phyloP scores from a whole-genome alignment of 129 eudicot genomes.

The Dittrichia graveolens region DNA sequence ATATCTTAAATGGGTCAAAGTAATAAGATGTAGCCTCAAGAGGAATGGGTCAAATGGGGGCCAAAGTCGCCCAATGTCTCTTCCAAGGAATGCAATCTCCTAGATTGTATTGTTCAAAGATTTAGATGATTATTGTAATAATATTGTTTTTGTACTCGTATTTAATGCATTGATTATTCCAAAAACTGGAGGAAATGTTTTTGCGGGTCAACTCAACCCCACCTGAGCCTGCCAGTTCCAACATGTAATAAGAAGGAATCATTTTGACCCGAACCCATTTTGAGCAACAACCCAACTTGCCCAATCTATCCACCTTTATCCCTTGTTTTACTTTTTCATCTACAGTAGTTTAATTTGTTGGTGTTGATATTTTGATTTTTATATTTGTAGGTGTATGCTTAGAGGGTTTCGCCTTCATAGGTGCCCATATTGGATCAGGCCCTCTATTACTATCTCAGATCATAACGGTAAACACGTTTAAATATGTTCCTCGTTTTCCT shows the following conservation, averaged over 20 bases:
- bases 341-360: slow-evolving; percentile 12
- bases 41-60: neutral
- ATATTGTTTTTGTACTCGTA: neutral
- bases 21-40: neutral
- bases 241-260: neutral
- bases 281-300: neutral
- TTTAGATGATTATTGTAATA: slow-evolving; percentile 2
- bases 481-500: neutral
- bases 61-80: neutral
- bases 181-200: neutral
- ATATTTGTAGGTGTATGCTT: slow-evolving; percentile 78
- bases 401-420: slow-evolving; percentile 93
- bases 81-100: neutral
- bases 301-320: neutral
- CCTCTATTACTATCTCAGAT: slow-evolving; percentile 83
- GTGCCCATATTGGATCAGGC: slow-evolving; percentile 95
- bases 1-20: neutral
- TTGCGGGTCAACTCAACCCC: neutral
- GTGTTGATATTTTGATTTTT: slow-evolving; percentile 19
- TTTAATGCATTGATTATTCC: neutral
- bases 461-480: slow-evolving; percentile 59
- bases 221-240: neutral
- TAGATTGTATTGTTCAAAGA: neutral
- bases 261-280: neutral
- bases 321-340: neutral